These are phyloP conservation scores for Ramaria sp. DNA, from an alignment of 768 basidiomycete species.

Conservation along the genomic window DNA sequence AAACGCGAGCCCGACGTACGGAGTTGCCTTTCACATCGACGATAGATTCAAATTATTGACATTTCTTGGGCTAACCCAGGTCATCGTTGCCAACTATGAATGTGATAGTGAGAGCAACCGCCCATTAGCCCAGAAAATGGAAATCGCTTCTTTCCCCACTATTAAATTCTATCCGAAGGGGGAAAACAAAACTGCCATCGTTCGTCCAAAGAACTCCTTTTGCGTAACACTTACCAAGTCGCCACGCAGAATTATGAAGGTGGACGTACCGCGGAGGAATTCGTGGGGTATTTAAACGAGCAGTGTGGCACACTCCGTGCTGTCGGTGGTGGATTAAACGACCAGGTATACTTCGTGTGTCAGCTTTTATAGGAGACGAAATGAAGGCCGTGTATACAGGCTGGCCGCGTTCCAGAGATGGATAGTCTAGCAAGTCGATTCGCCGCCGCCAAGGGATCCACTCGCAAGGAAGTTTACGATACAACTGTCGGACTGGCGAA, in stretches of 20 bases:
- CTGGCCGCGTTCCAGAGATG: slow-evolving; percentile 69
- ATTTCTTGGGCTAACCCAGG: slow-evolving; percentile 33
- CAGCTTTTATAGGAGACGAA: background rate
- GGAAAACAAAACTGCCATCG: slow-evolving; percentile 7
- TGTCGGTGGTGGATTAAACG: slow-evolving; percentile 70
- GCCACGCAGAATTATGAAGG: slow-evolving; percentile 49
- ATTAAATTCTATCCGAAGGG: slow-evolving; percentile 86
- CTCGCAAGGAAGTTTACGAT: slow-evolving; percentile 49
- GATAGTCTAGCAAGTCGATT: slow-evolving; percentile 72
- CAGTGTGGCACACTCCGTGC: slow-evolving; percentile 80
- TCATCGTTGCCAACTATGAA: slow-evolving; percentile 84
- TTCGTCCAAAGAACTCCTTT: background rate
- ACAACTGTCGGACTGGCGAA: slow-evolving; percentile 41
- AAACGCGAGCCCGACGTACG: slow-evolving; percentile 63
- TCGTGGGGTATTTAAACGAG: slow-evolving; percentile 73
- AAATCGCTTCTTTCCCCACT: slow-evolving; percentile 76
- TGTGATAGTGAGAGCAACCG: slow-evolving; percentile 78
- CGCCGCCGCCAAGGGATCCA: slow-evolving; percentile 45
- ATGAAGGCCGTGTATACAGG: slow-evolving; percentile 31
- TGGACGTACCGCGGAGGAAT: slow-evolving; percentile 60
- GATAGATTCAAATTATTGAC: too few species aligned
- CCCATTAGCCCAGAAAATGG: slow-evolving; percentile 59
- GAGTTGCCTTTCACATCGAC: background rate
- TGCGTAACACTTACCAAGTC: background rate
- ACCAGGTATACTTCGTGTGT: slow-evolving; percentile 33